Conservation (phyloP, 1,284 basidiomycete species). For the Agaricales sp. region DNA sequence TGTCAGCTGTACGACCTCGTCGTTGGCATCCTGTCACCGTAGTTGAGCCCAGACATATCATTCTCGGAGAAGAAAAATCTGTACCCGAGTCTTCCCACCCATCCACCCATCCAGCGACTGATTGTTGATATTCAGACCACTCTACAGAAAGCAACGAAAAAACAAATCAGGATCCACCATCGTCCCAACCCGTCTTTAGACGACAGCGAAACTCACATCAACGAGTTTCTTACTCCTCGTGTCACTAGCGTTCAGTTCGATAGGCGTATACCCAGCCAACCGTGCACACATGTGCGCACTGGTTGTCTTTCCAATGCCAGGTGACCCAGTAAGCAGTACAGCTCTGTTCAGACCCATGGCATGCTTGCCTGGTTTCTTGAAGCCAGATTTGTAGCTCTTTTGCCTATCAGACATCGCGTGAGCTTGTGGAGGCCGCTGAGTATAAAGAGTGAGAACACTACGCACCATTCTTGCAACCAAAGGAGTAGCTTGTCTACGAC, state of each 20-base stretch:
- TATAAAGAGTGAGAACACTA: slow-evolving; percentile 8
- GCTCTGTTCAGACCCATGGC: slow-evolving; percentile 84
- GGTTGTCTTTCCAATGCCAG: slow-evolving; percentile 97
- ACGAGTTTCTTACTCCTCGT: slow-evolving; percentile 93
- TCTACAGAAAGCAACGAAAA: slow-evolving; percentile 31
- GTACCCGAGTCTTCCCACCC: slow-evolving; percentile 43
- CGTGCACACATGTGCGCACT: slow-evolving; percentile 90
- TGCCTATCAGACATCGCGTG: slow-evolving; percentile 41
- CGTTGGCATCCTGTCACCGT: slow-evolving; percentile 44
- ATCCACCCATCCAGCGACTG: slow-evolving; percentile 86
- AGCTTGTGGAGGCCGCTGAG: background rate
- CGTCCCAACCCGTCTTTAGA: background rate
- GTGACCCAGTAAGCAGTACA: slow-evolving; percentile 85
- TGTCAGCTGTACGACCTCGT: slow-evolving; percentile 62
- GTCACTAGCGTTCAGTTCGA: slow-evolving; percentile 96
- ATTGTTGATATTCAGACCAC: slow-evolving; percentile 81
- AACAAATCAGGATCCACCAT: background rate
- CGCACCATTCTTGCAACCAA: slow-evolving; percentile 86
- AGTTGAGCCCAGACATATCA: slow-evolving; percentile 3
- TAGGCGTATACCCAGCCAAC: slow-evolving; percentile 81
- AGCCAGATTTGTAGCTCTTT: slow-evolving; percentile 57
- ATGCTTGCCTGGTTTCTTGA: slow-evolving; percentile 93
- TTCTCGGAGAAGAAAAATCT: slow-evolving; percentile 1
- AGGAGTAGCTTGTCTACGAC: slow-evolving; percentile 79
- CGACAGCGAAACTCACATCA: slow-evolving; percentile 42